Base-by-base conservation (phyloP, 305 asterid species). In the Solanum hybrid region DNA sequence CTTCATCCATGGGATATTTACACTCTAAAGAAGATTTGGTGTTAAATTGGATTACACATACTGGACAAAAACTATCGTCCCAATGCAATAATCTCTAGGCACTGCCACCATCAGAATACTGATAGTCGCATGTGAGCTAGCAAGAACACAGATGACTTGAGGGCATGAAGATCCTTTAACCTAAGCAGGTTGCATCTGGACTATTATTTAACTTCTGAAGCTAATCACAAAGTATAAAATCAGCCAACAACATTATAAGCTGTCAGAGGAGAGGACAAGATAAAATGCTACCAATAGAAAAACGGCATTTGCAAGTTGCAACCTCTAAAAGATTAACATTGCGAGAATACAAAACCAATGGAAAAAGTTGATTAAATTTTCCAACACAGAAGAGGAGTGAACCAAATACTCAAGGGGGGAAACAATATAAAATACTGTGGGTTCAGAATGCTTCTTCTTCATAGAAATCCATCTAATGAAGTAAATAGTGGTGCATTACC, bases 401-500 rank as follows among this genome's bases (percentile, higher is more conserved):
- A 85, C 76, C 42, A 35, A 29, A 85, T 57, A 33, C 67, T 85
- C 88, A 33, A 31, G 88, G n/a, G 12, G n/a, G 31, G 8, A 24
- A 84, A 84, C 75, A 84, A 11, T 7, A 33, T 29, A 20, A 83
- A 31, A 85, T 57, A 51, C 76, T 57, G 22, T 22, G 14, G 18
- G 35, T 12, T 75, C 69, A n/a, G 71, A 20, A 73, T 9, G 37
- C 83, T 71, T 28, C 57, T 67, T 24, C 69, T 26, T 75, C 82
- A 77, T 77, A 77, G 33, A 34, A 76, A 51, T 61, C 51, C 67
- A 67, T 81, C 84, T 81, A 61, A 24, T 79, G 79, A 75, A 51
- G 83, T 37, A 71, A 86, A 46, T 12, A 37, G 71, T 6, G 85
- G 33, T 36, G 18, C 84, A 57, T 90, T 94, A 94, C 98, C 97